A percentile compares a stretch with the other conserved stretches of the same genome.
phyloP scores from a whole-genome alignment of 208 protist species.

The Crithidia fasciculata region DNA sequence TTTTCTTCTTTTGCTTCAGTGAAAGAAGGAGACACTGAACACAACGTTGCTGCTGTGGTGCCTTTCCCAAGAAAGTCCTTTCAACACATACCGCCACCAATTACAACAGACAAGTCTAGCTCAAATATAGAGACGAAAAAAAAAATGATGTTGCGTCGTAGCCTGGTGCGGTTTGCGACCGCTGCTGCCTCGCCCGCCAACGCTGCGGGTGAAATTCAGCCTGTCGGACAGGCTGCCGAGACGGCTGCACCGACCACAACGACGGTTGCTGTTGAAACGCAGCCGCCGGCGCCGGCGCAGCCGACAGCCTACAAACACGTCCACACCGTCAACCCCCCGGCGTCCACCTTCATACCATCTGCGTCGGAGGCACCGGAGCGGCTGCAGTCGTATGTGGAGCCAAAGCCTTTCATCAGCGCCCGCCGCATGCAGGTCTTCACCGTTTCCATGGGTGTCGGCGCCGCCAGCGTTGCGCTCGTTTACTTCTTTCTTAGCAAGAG shows the following conservation, averaged over 20 bases:
- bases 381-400: constrained; percentile 77
- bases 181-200: neutral
- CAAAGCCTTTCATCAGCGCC: constrained; percentile 81
- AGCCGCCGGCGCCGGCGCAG: neutral
- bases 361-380: constrained; percentile 74
- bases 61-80: neutral
- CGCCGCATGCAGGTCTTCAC: constrained; percentile 71
- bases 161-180: constrained; percentile 10
- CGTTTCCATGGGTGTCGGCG: constrained; percentile 69
- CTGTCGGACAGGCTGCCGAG: neutral
- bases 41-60: neutral
- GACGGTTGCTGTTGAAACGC: neutral
- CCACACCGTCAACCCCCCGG: constrained; percentile 20
- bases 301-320: constrained; percentile 23
- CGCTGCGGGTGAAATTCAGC: neutral
- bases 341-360: constrained; percentile 40
- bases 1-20: no score
- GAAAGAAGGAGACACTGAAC: no score
- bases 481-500: constrained; percentile 83
- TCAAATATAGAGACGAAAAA: neutral
- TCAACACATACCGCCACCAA: neutral
- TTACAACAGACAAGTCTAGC: neutral
- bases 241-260: neutral
- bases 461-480: constrained; percentile 47
- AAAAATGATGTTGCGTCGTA: constrained; percentile 26